Base-by-base conservation (phyloP, 768 basidiomycete species). In the Steccherinum ochraceum region DNA sequence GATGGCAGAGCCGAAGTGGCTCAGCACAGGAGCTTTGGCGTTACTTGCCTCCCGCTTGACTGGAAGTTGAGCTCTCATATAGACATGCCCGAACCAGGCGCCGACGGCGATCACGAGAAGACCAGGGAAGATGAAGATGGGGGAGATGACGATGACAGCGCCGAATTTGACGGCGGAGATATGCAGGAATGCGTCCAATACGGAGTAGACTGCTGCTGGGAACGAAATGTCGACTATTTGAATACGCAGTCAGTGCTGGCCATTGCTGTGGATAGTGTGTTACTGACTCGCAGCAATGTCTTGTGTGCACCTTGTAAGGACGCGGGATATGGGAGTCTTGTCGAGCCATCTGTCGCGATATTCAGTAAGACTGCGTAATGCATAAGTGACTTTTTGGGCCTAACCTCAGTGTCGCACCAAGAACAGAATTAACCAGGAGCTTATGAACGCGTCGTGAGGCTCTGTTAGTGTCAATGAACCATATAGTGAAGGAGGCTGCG, bases 371-470 rank as follows among this genome's bases (percentile, higher is more conserved):
- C 19, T 41, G 5, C 11, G 18, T 5, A 27, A 11, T 3, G 7
- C 2, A n/a, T 21, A 12, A 39, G 3, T 24, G 19, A 51, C 71
- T 72, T 77, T n/a, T 35, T n/a, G n/a, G 30, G 25, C 77, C 70
- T 70, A 69, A 83, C 61, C 81, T 75, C 42, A 86, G 62, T 0
- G 85, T 85, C 10, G 80, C 77, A 3, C 79, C 73, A 11, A 86
- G 61, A 0, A 86, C 58, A 11, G 81, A 73, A n/a, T 74, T 64
- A 3, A 84, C 54, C 0, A 87, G 70, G 52, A 69, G 63, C 26
- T 61, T 58, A 57, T 85, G 83, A 12, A 87, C 76, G 11, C 54
- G 61, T 50, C 74, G 69, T 2, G 82, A 80, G 2, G 84, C 83
- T 48, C 79, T 67, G 44, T 82, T 57, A 2, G 68, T 58, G 2